Evolutionary conservation across 495 filamentous ascomycete genomes (phyloP).

Genomic region (Penicillium psychrofluorescens): DNA sequence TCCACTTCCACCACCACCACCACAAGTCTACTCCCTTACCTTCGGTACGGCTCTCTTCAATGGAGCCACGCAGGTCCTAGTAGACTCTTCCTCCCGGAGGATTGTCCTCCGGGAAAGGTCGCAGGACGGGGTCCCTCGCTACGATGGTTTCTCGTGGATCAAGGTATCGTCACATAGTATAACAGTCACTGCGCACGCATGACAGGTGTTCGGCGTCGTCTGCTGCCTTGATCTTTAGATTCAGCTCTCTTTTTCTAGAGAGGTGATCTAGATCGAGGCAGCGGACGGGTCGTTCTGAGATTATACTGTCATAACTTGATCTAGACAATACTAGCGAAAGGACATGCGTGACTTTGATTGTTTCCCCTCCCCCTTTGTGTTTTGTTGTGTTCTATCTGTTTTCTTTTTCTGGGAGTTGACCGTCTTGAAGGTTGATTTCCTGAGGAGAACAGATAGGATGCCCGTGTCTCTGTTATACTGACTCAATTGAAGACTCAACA

Average conservation of each 20-base stretch:
- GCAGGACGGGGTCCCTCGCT: slow-evolving; percentile 24
- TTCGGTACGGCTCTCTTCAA: slow-evolving; percentile 32
- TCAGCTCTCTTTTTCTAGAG: neutral
- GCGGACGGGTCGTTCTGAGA: slow-evolving; percentile 47
- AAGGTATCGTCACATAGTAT: slow-evolving; percentile 53
- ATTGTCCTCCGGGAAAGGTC: neutral
- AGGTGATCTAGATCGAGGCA: neutral
- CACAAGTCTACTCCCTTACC: neutral
- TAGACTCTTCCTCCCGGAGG: neutral
- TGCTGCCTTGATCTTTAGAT: neutral
- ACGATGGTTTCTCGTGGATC: slow-evolving; percentile 31
- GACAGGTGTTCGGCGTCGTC: slow-evolving; percentile 48
- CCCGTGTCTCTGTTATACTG: slow-evolving; percentile 11
- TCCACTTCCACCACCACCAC: slow-evolving; percentile 2
- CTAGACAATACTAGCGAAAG: slow-evolving; percentile 82
- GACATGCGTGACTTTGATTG: slow-evolving; percentile 61
- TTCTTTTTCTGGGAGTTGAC: too few relatives aligned
- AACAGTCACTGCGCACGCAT: slow-evolving; percentile 48
- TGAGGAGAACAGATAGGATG: slow-evolving; percentile 2
- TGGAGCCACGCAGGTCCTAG: slow-evolving; percentile 28
- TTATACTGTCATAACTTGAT: slow-evolving; percentile 72
- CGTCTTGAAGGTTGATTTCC: neutral
- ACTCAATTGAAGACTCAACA: slow-evolving; percentile 11
- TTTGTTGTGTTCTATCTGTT: slow-evolving; percentile 3
- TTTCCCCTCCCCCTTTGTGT: slow-evolving; percentile 21